Conservation (phyloP, 768 basidiomycete species). For the Trametes maxima region DNA sequence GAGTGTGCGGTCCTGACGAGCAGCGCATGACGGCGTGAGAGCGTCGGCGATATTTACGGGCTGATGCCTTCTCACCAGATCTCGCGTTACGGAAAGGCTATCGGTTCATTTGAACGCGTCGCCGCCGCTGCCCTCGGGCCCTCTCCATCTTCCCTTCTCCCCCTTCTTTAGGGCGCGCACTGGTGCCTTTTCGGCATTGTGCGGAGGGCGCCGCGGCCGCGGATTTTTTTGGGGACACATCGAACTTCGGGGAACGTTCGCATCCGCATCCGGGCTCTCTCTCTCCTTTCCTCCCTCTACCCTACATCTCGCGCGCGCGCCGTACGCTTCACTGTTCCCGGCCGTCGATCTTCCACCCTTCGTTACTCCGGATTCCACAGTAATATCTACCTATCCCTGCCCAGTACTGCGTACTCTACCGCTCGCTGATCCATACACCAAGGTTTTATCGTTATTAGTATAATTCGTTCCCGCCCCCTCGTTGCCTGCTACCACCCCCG, state of each 20-base stretch:
- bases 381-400: too few relatives aligned
- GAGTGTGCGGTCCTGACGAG: background rate
- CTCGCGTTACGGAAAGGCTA: conserved; percentile 3
- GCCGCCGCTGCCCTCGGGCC: background rate
- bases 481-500: too few relatives aligned
- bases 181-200: background rate
- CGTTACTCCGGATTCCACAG: too few relatives aligned
- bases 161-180: background rate
- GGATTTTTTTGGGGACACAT: background rate
- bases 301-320: too few relatives aligned
- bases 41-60: background rate
- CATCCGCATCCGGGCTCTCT: background rate
- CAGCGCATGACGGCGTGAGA: background rate
- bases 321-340: too few relatives aligned
- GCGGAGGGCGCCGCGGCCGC: background rate
- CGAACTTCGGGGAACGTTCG: background rate
- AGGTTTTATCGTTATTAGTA: too few relatives aligned
- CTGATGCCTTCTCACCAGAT: conserved; percentile 6
- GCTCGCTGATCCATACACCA: too few relatives aligned
- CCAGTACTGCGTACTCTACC: too few relatives aligned
- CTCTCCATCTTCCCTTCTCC: background rate
- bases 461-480: too few relatives aligned
- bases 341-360: too few relatives aligned
- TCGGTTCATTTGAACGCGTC: background rate
- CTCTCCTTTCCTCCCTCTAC: too few relatives aligned